phyloP scores from a whole-genome alignment of 306 rosid genomes.

The Prinsepia uniflora region DNA sequence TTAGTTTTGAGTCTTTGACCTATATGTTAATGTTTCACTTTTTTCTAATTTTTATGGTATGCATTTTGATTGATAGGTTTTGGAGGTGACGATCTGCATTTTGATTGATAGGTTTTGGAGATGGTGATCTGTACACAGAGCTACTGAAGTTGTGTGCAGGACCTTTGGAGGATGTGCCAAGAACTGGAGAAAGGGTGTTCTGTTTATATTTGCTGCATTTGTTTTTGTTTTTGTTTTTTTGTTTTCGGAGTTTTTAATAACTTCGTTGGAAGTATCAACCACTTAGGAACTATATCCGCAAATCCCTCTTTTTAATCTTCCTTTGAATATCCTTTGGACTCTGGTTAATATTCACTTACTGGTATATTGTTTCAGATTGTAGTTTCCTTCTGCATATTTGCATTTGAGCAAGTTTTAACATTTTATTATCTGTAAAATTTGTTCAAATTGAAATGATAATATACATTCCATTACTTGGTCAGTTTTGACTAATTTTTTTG shows the following conservation, averaged over 20 bases:
- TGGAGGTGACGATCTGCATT: no score
- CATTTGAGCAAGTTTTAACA: constrained; percentile 1
- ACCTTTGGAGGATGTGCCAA: constrained; percentile 80
- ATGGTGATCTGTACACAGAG: constrained; percentile 45
- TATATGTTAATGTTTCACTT: not conserved
- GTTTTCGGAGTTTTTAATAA: constrained; percentile 22
- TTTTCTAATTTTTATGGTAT: not conserved
- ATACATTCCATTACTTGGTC: no score
- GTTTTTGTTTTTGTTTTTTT: not conserved
- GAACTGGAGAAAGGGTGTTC: constrained; percentile 47
- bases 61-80: no score
- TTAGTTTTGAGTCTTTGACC: not conserved
- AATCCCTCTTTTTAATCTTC: constrained; percentile 66
- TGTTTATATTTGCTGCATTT: constrained; percentile 19
- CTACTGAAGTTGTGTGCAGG: constrained; percentile 89
- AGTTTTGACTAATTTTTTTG: no score
- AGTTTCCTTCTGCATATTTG: not conserved
- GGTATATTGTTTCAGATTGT: constrained; percentile 47
- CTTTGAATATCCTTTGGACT: constrained; percentile 70
- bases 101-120: constrained; percentile 40
- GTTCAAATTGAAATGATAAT: not conserved
- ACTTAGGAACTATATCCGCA: constrained; percentile 65
- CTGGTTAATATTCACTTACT: constrained; percentile 47
- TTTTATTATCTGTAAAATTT: not conserved
- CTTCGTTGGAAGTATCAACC: constrained; percentile 69